A percentile compares a stretch with the other conserved stretches of the same genome.
These are phyloP conservation scores for Trichoderma lentiforme DNA, from an alignment of 2,329 filamentous ascomycete genomes.

Conservation along the genomic window DNA sequence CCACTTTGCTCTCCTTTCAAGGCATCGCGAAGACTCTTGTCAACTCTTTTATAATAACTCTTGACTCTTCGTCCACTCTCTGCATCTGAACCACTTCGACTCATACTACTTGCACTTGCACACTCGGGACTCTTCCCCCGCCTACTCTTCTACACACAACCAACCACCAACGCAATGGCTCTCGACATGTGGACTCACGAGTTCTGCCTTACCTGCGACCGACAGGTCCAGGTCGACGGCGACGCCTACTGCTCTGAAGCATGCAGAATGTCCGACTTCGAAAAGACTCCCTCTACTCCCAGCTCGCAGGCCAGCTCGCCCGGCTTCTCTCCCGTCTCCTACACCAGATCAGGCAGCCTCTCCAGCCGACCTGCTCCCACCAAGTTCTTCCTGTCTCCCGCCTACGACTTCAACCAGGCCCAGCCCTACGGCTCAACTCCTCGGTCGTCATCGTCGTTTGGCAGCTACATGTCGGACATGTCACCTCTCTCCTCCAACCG, in stretches of 20 bases:
- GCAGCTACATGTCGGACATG: conserved; percentile 27
- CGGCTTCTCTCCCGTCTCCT: conserved; percentile 48
- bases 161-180: conserved; percentile 43
- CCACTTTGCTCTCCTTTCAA: not conserved
- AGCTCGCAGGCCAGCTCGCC: conserved; percentile 59
- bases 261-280: conserved; percentile 83
- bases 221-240: conserved; percentile 67
- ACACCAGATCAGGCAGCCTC: conserved; percentile 44
- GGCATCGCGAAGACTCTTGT: not conserved
- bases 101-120: conserved; percentile 19
- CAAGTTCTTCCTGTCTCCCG: conserved; percentile 67
- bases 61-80: conserved; percentile 18
- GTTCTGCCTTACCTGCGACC: conserved; percentile 92
- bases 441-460: conserved; percentile 31
- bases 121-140: conserved; percentile 1
- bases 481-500: conserved; percentile 29
- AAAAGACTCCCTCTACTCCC: conserved; percentile 58
- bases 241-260: conserved; percentile 89
- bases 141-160: not conserved
- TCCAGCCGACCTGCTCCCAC: conserved; percentile 26
- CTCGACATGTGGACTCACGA: conserved; percentile 75
- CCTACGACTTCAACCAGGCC: conserved; percentile 69
- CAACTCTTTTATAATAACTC: not conserved
- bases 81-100: conserved; percentile 20
- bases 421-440: conserved; percentile 55